Evolutionary conservation across 495 filamentous ascomycete genomes (phyloP), one percentile per base, ranked within the genome.

Genomic region (Recurvomyces mirabilis): DNA sequence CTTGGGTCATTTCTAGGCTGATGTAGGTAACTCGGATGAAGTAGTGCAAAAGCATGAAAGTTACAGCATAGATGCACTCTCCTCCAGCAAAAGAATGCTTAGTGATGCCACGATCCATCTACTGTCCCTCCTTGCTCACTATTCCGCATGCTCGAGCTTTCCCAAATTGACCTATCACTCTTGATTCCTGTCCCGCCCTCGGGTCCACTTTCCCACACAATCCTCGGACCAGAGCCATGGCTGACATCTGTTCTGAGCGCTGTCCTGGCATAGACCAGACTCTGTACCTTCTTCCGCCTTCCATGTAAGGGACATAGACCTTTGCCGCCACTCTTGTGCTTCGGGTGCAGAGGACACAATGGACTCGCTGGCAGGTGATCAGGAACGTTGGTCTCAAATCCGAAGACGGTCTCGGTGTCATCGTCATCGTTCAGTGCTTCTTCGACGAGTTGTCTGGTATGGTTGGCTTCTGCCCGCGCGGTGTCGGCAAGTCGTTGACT

Each of bases 281-380:
- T n/a, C n/a, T n/a, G n/a, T n/a, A n/a, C 13, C 14, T 33, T 23
- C 25, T 53, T 60, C 46, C 38, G 52, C 47, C 62, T 29, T 19
- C 67, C 65, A 55, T 70, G 68, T 35, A 61, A 61, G 2, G 56
- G 51, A 60, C 79, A 84, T 4, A 79, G 65, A 2, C 69, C 74
- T 39, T 59, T 72, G 20, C 72, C 72, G 15, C 64, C 60, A 29
- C 66, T 69, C 47, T 66, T 67, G 54, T 75, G 69, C 39, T 69
- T 69, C 34, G 66, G 64, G 61, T 72, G 68, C 29, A 70, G 62
- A 6, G 79, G 79, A 60, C 79, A 84, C 52, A 81, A 60, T 30
- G 78, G 78, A 52, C 75, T 81, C 34, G 41, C 68, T 10, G 74
- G 75, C 14, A 80, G 57, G 60, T 84, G 79, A 32, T 81, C 77